Evolutionary conservation across 2,329 filamentous ascomycete genomes (phyloP), one percentile per base, ranked within the genome.

Genomic region (Alternaria solani): DNA sequence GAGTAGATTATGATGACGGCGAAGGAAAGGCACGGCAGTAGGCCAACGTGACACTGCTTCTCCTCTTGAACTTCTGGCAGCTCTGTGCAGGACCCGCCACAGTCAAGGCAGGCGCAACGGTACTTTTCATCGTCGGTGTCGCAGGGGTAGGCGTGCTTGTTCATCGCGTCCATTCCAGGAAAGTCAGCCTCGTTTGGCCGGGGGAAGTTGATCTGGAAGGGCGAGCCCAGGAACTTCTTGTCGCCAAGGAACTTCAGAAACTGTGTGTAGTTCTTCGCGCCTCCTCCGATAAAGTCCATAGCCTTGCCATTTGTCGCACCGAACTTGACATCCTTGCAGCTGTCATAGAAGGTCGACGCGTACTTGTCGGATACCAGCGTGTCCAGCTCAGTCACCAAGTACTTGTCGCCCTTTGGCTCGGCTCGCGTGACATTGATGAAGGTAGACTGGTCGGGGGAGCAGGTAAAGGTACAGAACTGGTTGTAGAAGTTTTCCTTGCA

Each of bases 401-500:
- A 81, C 67, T 89, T 89, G 79, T 85, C 75, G 65, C 81, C 78
- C 79, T 84, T 92, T 23, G 85, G 79, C 64, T 87, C 86, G 0
- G 89, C 91, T 54, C 89, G 81, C 11, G 95, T 98, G 43, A 99
- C 88, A 73, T 99, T 99, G 76, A 99, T 84, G 75, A 99, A 99
- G 0, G 96, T 83, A 0, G 93, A 97, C 78, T 99, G 95, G 73
- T 99, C 91, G 6, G 96, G 94, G 5, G 95, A 99, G 82, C 96
- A 99, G 2, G 94, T 98, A 75, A 99, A 98, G 5, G 93, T 96
- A 82, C 95, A 99, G 79, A 99, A 99, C 44, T 96, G 85, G 81
- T 99, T 96, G 84, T 92, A 98, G 83, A 99, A 99, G 83, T 99
- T 99, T 72, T 94, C 91, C 80, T 95, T 96, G 86, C 95, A 99